phyloP scores from a whole-genome alignment of 352 stramenopile species.

The Porosira glacialis region DNA sequence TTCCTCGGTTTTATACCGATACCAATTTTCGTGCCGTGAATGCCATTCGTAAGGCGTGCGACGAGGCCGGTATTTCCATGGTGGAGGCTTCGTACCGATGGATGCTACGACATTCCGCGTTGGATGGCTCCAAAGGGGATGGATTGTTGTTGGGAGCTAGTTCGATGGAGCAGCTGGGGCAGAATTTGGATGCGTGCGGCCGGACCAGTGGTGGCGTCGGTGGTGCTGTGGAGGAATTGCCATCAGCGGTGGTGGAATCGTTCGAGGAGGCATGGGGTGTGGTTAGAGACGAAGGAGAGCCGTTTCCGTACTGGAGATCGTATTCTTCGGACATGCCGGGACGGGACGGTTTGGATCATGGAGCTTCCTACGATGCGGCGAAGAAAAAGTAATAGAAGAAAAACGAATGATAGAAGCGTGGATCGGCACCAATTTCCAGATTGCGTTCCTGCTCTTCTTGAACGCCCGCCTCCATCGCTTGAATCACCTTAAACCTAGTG shows the following conservation, averaged over 20 bases:
- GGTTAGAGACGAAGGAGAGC: constrained; percentile 38
- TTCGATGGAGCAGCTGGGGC: constrained; percentile 75
- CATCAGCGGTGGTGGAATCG: constrained; percentile 59
- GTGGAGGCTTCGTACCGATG: constrained; percentile 80
- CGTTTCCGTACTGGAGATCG: constrained; percentile 80
- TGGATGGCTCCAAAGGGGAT: constrained; percentile 67
- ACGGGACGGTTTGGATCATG: constrained; percentile 65
- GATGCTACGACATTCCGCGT: constrained; percentile 78
- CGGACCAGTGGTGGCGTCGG: constrained; percentile 39
- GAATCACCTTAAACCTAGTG: too few species aligned
- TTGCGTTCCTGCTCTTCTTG: too few species aligned
- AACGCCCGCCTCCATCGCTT: too few species aligned
- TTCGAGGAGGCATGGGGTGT: constrained; percentile 80
- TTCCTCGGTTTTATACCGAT: constrained; percentile 80
- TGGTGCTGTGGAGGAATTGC: constrained; percentile 45
- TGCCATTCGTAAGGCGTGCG: constrained; percentile 71
- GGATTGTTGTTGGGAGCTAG: constrained; percentile 81
- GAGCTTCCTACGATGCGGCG: constrained; percentile 70
- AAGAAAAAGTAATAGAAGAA: constrained; percentile 49
- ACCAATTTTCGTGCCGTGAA: constrained; percentile 79
- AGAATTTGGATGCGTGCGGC: constrained; percentile 73
- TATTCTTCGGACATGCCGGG: constrained; percentile 79
- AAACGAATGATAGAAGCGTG: too few species aligned
- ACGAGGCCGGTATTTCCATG: constrained; percentile 70
- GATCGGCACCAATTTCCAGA: too few species aligned